Percentiles rank a stretch among this genome's conserved stretches.
Conservation (phyloP, 805 yeast species). For the Schwanniomyces vanrijiae region DNA sequence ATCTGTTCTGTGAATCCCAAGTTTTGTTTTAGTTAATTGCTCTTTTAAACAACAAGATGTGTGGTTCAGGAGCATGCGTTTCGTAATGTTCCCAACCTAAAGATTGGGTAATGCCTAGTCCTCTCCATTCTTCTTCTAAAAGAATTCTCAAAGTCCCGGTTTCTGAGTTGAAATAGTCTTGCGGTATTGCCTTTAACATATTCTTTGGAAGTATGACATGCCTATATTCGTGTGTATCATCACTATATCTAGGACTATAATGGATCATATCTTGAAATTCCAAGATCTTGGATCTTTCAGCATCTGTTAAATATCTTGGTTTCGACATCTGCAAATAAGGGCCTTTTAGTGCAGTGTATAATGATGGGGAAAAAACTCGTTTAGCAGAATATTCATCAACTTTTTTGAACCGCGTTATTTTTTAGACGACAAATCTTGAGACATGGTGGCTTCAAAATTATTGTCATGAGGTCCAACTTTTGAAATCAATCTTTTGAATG, state of each 20-base stretch:
- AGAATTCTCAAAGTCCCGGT: conserved; percentile 91
- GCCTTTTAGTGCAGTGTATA: neutral
- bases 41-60: conserved; percentile 79
- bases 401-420: conserved; percentile 1
- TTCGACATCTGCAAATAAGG: conserved; percentile 31
- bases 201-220: conserved; percentile 97
- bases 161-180: conserved; percentile 89
- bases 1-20: neutral
- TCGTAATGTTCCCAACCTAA: conserved; percentile 98
- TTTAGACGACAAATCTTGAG: neutral
- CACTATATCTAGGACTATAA: conserved; percentile 90
- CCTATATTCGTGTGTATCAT: conserved; percentile 88
- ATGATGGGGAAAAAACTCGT: neutral
- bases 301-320: conserved; percentile 74
- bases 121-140: conserved; percentile 97
- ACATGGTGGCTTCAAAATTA: neutral
- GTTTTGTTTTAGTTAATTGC: conserved; percentile 55
- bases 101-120: conserved; percentile 94
- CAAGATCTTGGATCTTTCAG: conserved; percentile 81
- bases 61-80: conserved; percentile 98
- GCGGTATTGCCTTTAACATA: conserved; percentile 90
- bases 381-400: neutral
- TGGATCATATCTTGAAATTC: conserved; percentile 94
- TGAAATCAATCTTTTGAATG: no score
- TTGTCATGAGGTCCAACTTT: no score